Conservation (phyloP, 2,329 filamentous ascomycete species). For the Phoma herbarum region DNA sequence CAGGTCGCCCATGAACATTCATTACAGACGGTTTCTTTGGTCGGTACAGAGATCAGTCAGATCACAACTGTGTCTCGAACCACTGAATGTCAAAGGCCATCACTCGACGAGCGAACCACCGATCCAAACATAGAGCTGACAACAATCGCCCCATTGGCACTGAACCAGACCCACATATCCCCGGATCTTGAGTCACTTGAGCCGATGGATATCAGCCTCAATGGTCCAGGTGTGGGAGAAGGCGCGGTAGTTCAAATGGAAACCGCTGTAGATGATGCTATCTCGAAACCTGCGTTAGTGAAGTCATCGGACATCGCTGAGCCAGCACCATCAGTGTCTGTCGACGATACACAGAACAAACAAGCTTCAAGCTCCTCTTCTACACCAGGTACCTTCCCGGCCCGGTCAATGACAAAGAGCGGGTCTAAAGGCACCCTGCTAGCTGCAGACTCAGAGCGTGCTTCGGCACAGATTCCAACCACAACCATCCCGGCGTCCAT, state of each 20-base stretch:
- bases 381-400: neutral
- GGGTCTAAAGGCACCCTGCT: neutral
- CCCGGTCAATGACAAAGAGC: neutral
- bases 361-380: neutral
- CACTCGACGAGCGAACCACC: neutral
- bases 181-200: neutral
- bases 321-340: neutral
- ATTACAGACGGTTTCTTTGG: no score
- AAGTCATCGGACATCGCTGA: neutral
- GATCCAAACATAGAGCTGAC: neutral
- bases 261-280: neutral
- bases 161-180: no score
- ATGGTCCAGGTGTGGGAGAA: no score
- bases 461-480: neutral
- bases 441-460: neutral
- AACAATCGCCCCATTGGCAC: no score
- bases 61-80: neutral
- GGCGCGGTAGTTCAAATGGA: no score
- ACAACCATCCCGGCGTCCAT: neutral
- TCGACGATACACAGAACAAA: neutral
- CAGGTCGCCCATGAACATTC: neutral
- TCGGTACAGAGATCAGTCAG: neutral
- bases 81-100: neutral
- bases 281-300: neutral
- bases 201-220: neutral